Percentiles rank a stretch among this genome's conserved stretches.
These are phyloP conservation scores for Pneumocystis canis DNA, from an alignment of 1,139 yeast genomes.

Conservation along the genomic window DNA sequence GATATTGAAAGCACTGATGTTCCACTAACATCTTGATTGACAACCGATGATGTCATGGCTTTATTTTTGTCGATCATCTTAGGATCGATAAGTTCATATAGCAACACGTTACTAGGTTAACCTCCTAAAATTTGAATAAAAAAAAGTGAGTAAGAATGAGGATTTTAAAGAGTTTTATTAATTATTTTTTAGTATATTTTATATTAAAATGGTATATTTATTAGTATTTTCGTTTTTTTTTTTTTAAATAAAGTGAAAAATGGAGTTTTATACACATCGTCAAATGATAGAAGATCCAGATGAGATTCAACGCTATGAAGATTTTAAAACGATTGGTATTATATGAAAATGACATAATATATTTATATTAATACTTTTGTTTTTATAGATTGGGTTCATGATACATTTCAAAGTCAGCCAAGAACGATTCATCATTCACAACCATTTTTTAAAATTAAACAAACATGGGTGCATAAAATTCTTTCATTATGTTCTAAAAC, in stretches of 20 bases:
- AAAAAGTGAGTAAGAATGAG: not conserved
- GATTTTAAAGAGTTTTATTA: not conserved
- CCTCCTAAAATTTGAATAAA: not conserved
- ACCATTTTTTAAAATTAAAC: constrained; percentile 13
- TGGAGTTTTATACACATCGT: not conserved
- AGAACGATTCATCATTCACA: constrained; percentile 21
- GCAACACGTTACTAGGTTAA: not conserved
- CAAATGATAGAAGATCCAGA: constrained; percentile 13
- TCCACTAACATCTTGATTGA: not conserved
- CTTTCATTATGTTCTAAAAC: constrained; percentile 19
- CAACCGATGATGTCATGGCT: not conserved
- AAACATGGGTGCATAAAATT: constrained; percentile 12
- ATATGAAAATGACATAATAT: not conserved
- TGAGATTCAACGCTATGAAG: constrained; percentile 24
- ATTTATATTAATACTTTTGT: not conserved
- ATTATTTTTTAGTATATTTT: too few relatives aligned
- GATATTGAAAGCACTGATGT: not conserved
- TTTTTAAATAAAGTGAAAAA: not conserved
- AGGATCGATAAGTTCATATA: not conserved
- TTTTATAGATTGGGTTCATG: constrained; percentile 75
- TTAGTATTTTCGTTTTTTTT: not conserved
- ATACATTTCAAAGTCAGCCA: constrained; percentile 39
- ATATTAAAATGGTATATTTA: not conserved
- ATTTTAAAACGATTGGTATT: constrained; percentile 22
- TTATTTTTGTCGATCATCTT: not conserved